Conservation (phyloP, 352 stramenopile species). For the Pythium oligandrum region DNA sequence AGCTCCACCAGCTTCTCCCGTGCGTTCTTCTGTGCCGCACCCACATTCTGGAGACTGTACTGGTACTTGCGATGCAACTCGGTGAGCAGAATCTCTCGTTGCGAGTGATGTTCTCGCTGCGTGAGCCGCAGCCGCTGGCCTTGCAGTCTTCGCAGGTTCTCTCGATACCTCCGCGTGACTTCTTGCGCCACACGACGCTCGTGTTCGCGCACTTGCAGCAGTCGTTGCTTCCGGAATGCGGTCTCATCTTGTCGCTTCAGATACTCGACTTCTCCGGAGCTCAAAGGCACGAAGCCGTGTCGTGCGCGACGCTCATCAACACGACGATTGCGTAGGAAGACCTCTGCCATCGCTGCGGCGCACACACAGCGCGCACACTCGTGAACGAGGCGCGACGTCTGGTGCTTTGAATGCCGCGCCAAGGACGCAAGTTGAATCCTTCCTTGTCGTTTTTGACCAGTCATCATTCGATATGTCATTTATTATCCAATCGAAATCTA, state of each 20-base stretch:
- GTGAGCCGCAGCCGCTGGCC: conserved; percentile 22
- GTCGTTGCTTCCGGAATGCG: conserved; percentile 35
- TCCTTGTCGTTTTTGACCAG: too few species aligned
- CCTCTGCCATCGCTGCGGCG: conserved; percentile 10
- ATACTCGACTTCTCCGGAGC: conserved; percentile 53
- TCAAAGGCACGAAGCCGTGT: conserved; percentile 55
- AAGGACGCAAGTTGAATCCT: too few species aligned
- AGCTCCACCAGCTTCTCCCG: conserved; percentile 51
- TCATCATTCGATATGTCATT: too few species aligned
- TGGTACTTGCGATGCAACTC: conserved; percentile 49
- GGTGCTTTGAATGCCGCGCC: too few species aligned
- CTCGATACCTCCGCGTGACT: conserved; percentile 66
- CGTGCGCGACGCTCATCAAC: not conserved
- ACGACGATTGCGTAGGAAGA: conserved; percentile 18
- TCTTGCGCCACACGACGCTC: conserved; percentile 58
- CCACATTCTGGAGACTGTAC: conserved; percentile 54
- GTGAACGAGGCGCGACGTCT: too few species aligned
- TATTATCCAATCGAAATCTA: too few species aligned
- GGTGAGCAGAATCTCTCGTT: conserved; percentile 38
- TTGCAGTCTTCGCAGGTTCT: conserved; percentile 55
- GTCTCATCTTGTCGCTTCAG: conserved; percentile 52
- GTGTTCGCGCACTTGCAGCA: conserved; percentile 53
- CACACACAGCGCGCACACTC: too few species aligned
- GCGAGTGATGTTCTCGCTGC: conserved; percentile 20
- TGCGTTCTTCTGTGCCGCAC: conserved; percentile 54